phyloP scores from a whole-genome alignment of 2,329 filamentous ascomycete species.

The Ophiostoma novo-ulmi region DNA sequence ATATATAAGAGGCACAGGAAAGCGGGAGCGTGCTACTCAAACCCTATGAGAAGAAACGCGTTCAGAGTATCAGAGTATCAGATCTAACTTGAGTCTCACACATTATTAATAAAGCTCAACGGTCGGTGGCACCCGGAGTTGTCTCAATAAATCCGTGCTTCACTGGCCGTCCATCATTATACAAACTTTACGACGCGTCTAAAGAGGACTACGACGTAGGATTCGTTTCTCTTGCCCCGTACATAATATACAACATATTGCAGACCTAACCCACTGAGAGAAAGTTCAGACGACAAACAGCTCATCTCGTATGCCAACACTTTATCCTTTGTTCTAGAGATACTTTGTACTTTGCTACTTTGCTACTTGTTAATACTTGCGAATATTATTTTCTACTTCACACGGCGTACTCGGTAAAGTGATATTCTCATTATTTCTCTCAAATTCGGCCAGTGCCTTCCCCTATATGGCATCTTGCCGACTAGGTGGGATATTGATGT shows the following conservation, averaged over 20 bases:
- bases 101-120: not conserved
- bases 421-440: not conserved
- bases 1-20: no score
- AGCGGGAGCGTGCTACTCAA: no score
- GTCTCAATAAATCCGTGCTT: slow-evolving; percentile 4
- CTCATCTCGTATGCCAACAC: not conserved
- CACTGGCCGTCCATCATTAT: not conserved
- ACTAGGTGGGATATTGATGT: not conserved
- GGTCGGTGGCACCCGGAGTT: not conserved
- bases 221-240: not conserved
- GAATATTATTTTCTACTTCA: not conserved
- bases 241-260: slow-evolving; percentile 1
- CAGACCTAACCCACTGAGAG: slow-evolving; percentile 1
- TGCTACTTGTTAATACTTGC: not conserved
- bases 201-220: not conserved
- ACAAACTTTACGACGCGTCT: no score
- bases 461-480: slow-evolving; percentile 8
- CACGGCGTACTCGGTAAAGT: not conserved
- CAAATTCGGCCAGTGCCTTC: slow-evolving; percentile 1
- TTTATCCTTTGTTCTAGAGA: not conserved
- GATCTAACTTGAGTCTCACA: no score
- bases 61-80: no score
- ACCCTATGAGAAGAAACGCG: not conserved
- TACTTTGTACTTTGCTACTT: not conserved
- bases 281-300: not conserved